phyloP scores from a whole-genome alignment of 257 asterid genomes.

The Nyctanthes arbortristis region DNA sequence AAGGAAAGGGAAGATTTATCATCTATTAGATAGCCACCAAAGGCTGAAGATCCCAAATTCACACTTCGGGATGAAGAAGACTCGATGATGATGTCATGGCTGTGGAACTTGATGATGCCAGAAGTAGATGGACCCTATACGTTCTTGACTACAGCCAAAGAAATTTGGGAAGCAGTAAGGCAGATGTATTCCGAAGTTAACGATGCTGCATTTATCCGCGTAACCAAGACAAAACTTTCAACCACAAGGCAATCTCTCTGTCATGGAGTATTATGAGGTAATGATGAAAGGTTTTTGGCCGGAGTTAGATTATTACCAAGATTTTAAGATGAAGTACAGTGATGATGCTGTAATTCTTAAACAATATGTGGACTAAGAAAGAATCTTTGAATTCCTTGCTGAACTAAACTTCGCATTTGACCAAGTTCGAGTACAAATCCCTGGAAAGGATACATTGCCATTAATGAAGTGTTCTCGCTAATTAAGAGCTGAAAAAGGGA shows the following conservation, averaged over 20 bases:
- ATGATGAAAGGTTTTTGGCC: constrained; percentile 11
- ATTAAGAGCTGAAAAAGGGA: neutral
- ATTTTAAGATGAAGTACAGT: neutral
- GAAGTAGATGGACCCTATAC: neutral
- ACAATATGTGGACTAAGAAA: neutral
- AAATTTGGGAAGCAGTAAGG: too few relatives aligned
- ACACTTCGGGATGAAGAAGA: constrained; percentile 7
- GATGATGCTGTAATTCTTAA: neutral
- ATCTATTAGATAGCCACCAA: neutral
- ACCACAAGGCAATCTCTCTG: neutral
- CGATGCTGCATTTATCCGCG: too few relatives aligned
- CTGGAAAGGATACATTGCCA: neutral
- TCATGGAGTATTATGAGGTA: too few relatives aligned
- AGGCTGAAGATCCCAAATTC: neutral
- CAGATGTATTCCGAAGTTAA: too few relatives aligned
- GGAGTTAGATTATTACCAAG: constrained; percentile 8
- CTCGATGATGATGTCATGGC: constrained; percentile 6
- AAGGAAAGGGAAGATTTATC: constrained; percentile 11
- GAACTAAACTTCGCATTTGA: neutral
- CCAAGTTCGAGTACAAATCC: constrained; percentile 8
- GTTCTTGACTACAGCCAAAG: too few relatives aligned
- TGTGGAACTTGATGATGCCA: constrained; percentile 11
- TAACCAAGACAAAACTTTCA: too few relatives aligned
- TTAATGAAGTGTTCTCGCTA: too few relatives aligned
- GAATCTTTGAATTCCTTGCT: too few relatives aligned